Evolutionary conservation across 2,329 filamentous ascomycete genomes (phyloP).

Genomic region (Aspergillus carbonarius): DNA sequence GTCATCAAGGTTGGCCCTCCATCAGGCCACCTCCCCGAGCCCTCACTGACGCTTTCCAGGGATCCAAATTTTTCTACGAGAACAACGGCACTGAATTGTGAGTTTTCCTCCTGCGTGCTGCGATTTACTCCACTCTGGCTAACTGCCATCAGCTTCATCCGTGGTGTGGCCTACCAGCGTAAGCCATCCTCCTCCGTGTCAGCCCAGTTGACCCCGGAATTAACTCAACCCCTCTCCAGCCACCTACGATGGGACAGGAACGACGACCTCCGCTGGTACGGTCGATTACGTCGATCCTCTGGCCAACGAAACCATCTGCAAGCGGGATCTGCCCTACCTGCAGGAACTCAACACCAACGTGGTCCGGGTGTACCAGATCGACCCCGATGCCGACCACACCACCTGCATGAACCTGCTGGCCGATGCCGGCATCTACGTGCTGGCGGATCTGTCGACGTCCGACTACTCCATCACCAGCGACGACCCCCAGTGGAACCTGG

Average conservation of each 20-base stretch:
- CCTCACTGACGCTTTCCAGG: constrained; percentile 44
- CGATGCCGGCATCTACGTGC: constrained; percentile 85
- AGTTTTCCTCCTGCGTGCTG: constrained; percentile 18
- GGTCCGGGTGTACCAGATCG: constrained; percentile 89
- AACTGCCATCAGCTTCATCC: constrained; percentile 63
- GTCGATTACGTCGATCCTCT: constrained; percentile 76
- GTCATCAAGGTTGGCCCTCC: constrained; percentile 61
- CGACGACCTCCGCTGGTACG: constrained; percentile 44
- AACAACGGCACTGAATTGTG: constrained; percentile 71
- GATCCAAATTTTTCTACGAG: constrained; percentile 83
- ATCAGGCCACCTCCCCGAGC: not conserved
- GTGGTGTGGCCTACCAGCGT: constrained; percentile 88
- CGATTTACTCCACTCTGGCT: not conserved
- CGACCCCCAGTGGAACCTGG: constrained; percentile 72
- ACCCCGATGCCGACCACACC: constrained; percentile 73
- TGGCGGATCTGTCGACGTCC: constrained; percentile 84
- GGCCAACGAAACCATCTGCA: constrained; percentile 66
- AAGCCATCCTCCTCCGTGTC: constrained; percentile 20
- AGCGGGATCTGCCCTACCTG: constrained; percentile 79
- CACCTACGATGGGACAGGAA: constrained; percentile 60
- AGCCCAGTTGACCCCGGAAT: not conserved
- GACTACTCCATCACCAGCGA: constrained; percentile 79
- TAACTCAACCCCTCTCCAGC: constrained; percentile 39
- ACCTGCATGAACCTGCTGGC: constrained; percentile 79
- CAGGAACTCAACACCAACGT: constrained; percentile 77